Percentiles rank a stretch among this genome's conserved stretches.
phyloP scores from a whole-genome alignment of 2,329 filamentous ascomycete genomes.

The Hymenoscyphus occultus region DNA sequence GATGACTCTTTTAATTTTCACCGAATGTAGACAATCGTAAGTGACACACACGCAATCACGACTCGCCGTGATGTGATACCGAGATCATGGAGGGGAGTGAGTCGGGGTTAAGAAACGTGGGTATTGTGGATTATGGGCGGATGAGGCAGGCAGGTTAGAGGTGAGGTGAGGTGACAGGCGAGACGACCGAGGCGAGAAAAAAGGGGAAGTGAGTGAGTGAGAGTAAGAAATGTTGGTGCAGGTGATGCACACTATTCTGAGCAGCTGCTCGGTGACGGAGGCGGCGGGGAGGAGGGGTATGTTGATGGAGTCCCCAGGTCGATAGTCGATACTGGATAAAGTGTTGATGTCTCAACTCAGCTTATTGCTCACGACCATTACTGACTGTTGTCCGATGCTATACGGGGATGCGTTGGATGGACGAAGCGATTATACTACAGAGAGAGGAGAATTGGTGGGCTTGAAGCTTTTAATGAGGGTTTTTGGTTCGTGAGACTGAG shows the following conservation, averaged over 20 bases:
- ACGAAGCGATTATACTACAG: not conserved
- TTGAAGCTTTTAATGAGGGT: conserved; percentile 17
- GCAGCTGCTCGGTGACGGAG: not conserved
- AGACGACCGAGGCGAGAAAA: conserved; percentile 4
- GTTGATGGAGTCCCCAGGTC: conserved; percentile 8
- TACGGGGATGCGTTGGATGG: not conserved
- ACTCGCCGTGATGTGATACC: conserved; percentile 2
- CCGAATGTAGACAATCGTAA: conserved; percentile 5
- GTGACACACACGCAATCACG: conserved; percentile 11
- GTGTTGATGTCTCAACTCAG: conserved; percentile 29
- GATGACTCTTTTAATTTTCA: conserved; percentile 5
- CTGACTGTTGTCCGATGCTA: not conserved
- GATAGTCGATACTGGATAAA: not conserved
- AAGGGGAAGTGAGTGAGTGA: conserved; percentile 6
- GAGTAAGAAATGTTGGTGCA: not conserved
- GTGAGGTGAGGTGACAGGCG: conserved; percentile 5
- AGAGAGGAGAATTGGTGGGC: not conserved
- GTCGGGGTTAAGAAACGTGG: conserved; percentile 3
- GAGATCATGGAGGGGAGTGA: not conserved
- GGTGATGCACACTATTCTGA: not conserved
- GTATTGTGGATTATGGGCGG: not conserved
- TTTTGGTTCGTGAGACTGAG: conserved; percentile 7
- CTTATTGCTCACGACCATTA: conserved; percentile 11
- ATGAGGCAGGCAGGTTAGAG: conserved; percentile 1
- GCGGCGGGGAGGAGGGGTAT: not conserved